Percentiles rank a stretch among this genome's conserved stretches.
phyloP scores from a whole-genome alignment of 352 stramenopile species.

The Pseudoperonospora humuli region DNA sequence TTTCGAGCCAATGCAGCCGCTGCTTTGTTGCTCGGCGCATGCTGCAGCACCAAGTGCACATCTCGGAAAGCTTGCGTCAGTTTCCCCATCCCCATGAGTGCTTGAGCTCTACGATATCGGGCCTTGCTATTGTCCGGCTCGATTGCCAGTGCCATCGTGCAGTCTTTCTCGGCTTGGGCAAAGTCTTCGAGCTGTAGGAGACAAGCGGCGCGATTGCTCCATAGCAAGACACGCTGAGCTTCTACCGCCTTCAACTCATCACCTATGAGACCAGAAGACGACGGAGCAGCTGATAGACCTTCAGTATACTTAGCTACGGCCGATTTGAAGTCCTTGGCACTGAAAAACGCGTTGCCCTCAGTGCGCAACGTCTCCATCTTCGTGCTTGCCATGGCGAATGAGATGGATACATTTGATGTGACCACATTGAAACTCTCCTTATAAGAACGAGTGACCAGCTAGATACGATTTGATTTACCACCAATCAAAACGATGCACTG shows the following conservation, averaged over 20 bases:
- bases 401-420: slow-evolving; percentile 20
- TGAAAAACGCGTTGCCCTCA: slow-evolving; percentile 71
- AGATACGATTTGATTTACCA: background rate
- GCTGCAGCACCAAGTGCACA: slow-evolving; percentile 60
- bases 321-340: slow-evolving; percentile 49
- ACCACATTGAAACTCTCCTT: background rate
- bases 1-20: slow-evolving; percentile 55
- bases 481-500: background rate
- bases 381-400: slow-evolving; percentile 7
- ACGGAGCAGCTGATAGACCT: slow-evolving; percentile 24
- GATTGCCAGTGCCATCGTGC: slow-evolving; percentile 35
- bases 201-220: slow-evolving; percentile 72
- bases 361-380: slow-evolving; percentile 54
- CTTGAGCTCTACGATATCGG: slow-evolving; percentile 70
- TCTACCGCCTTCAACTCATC: slow-evolving; percentile 18
- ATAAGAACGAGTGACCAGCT: no score
- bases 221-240: slow-evolving; percentile 52
- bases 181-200: slow-evolving; percentile 62
- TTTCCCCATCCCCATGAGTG: slow-evolving; percentile 53
- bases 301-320: slow-evolving; percentile 65
- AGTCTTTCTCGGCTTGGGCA: slow-evolving; percentile 41
- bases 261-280: slow-evolving; percentile 1
- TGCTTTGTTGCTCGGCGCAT: slow-evolving; percentile 67
- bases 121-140: slow-evolving; percentile 67
- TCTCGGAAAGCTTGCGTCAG: slow-evolving; percentile 65